Evolutionary conservation across 352 stramenopile species (phyloP).

Genomic region (Aphanomyces astaci): DNA sequence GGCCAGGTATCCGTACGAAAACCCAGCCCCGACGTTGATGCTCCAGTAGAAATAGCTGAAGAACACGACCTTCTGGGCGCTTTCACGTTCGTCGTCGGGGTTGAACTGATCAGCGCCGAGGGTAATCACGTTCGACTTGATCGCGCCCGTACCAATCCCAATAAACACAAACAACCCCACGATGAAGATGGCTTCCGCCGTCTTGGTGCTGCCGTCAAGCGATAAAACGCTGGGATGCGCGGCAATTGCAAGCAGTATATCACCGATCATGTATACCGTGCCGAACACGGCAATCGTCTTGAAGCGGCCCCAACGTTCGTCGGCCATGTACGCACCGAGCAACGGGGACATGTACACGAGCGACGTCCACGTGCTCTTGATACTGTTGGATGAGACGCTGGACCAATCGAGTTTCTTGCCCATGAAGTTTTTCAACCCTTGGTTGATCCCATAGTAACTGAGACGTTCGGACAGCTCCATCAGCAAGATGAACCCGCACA

Average conservation of each 20-base stretch:
- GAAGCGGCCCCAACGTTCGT: conserved; percentile 56
- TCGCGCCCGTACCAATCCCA: conserved; percentile 37
- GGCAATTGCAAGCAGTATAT: conserved; percentile 51
- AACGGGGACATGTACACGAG: conserved; percentile 53
- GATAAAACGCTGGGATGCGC: conserved; percentile 44
- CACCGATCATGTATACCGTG: conserved; percentile 52
- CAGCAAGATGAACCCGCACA: conserved; percentile 52
- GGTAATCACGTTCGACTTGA: conserved; percentile 52
- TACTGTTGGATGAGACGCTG: conserved; percentile 40
- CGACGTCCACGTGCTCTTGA: conserved; percentile 62
- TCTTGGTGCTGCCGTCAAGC: conserved; percentile 23
- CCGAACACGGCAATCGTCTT: conserved; percentile 50
- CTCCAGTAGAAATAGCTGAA: conserved; percentile 80
- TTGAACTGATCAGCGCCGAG: conserved; percentile 60
- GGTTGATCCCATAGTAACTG: conserved; percentile 49
- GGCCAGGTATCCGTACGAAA: conserved; percentile 72
- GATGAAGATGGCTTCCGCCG: conserved; percentile 36
- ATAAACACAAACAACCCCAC: conserved; percentile 48
- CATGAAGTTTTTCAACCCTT: conserved; percentile 62
- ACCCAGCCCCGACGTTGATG: conserved; percentile 57
- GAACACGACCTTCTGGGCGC: conserved; percentile 43
- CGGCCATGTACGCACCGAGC: conserved; percentile 46
- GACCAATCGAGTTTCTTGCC: conserved; percentile 45
- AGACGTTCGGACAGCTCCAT: conserved; percentile 56
- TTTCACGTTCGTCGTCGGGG: conserved; percentile 33